Evolutionary conservation across 495 filamentous ascomycete species (phyloP), one percentile per base, ranked within the genome.

Genomic region (Darksidea phi): DNA sequence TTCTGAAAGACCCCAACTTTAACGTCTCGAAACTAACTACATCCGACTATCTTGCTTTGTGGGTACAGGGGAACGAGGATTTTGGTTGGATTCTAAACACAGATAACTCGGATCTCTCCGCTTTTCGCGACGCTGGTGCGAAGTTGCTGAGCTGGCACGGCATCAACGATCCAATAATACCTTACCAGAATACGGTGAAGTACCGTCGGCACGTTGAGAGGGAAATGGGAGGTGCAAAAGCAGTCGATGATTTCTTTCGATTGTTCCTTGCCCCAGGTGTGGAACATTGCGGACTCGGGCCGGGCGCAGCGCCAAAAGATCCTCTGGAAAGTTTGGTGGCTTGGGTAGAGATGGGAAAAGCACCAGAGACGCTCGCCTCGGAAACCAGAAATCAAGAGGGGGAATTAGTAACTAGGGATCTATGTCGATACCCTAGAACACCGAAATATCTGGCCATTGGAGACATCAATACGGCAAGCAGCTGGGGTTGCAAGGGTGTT

Each of bases 71-170:
- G 2, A 18, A 28, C 1, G 48, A 71, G 17, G 54, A 71, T 51
- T 79, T 64, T 25, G 49, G 43, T 26, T 71, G 67, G 5, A 59
- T 78, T 7, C 65, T 78, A 2, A 63, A 54, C 18, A 73, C 73
- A 7, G 50, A 64, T 32, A 70, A 80, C 42, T 68, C 78, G 0
- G 70, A 81, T 67, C 70, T 81, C 23, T 68, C 70, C 0, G 65
- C 52, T 1, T 80, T 81, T 55, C 53, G 62, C 1, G 34, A 64
- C 6, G 46, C 61, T 2, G 76, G 78, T 0, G 76, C 74, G 10
- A 79, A 78, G 57, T 59, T 81, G 48, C 64, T 81, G 24, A 73
- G 64, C 2, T 79, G 67, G 61, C 77, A 81, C 47, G 79, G 77
- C 1, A 72, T 51, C 46, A 57, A 2, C 24, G 42, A 47, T 20